These are phyloP conservation scores for Leishmania guyanensis DNA, from an alignment of 208 protist genomes.

Conservation along the genomic window DNA sequence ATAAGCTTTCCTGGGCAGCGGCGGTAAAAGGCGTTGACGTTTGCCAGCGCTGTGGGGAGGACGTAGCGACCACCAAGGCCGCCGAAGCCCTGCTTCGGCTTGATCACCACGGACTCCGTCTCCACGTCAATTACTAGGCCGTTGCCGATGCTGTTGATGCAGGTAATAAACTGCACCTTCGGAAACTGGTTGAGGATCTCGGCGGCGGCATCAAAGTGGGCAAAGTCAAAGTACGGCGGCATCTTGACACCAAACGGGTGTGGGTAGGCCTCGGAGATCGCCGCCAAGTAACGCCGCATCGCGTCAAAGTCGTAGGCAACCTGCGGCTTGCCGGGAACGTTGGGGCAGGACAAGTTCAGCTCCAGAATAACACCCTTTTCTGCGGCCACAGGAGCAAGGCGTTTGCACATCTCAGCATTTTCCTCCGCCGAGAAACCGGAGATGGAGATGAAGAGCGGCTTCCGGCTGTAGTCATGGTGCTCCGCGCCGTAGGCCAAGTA, in stretches of 20 bases:
- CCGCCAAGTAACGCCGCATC: conserved; percentile 69
- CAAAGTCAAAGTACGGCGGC: conserved; percentile 91
- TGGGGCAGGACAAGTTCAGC: conserved; percentile 90
- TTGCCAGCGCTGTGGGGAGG: conserved; percentile 88
- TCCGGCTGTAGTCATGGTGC: conserved; percentile 60
- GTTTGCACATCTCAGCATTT: conserved; percentile 69
- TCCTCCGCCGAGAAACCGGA: conserved; percentile 81
- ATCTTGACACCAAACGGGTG: conserved; percentile 89
- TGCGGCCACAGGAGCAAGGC: conserved; percentile 52
- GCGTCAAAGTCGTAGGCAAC: conserved; percentile 86
- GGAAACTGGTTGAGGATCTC: conserved; percentile 82
- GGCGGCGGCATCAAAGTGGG: conserved; percentile 87
- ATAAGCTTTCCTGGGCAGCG: conserved; percentile 81
- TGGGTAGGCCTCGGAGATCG: conserved; percentile 65
- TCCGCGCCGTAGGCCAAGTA: conserved; percentile 66
- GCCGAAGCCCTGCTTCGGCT: conserved; percentile 88
- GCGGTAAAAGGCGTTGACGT: conserved; percentile 89
- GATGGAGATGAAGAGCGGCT: conserved; percentile 88
- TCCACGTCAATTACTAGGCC: conserved; percentile 84
- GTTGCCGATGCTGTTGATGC: conserved; percentile 91
- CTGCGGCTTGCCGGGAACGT: conserved; percentile 89
- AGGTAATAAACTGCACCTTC: conserved; percentile 82
- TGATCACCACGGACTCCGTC: conserved; percentile 84
- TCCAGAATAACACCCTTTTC: conserved; percentile 75
- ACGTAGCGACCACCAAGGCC: conserved; percentile 83